A percentile compares a stretch with the other conserved stretches of the same genome.
These are phyloP conservation scores for Trichoderma aggressivum DNA, from an alignment of 2,329 filamentous ascomycete genomes.

Conservation along the genomic window DNA sequence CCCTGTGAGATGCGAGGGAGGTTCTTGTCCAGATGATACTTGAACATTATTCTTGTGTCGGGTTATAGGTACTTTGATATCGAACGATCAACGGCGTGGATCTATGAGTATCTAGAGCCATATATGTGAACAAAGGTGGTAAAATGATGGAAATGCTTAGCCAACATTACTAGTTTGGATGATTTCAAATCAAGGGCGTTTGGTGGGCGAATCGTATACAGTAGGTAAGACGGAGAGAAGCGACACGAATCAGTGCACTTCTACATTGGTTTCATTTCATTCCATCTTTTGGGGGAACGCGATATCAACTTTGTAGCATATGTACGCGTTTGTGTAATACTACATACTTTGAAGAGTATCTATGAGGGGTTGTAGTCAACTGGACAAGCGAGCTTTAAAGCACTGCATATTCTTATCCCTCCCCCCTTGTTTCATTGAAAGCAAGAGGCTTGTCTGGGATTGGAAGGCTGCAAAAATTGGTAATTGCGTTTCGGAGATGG, in stretches of 20 bases:
- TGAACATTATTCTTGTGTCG: neutral
- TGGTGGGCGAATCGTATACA: neutral
- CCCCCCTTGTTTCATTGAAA: neutral
- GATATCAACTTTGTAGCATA: neutral
- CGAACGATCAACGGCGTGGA: neutral
- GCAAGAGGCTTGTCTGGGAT: neutral
- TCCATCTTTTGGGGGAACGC: neutral
- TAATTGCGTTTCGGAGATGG: neutral
- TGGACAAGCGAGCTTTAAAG: neutral
- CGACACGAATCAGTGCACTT: neutral
- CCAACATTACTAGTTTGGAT: neutral
- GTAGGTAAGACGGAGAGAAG: neutral
- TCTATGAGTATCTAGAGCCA: neutral
- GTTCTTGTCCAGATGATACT: neutral
- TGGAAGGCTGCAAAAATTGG: neutral
- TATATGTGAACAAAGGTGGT: neutral
- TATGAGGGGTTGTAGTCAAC: neutral
- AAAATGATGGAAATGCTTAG: neutral
- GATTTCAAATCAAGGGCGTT: neutral
- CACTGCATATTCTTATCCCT: neutral
- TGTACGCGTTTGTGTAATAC: neutral
- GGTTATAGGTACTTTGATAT: neutral
- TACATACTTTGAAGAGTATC: neutral
- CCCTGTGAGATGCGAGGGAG: neutral
- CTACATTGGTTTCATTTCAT: neutral